Evolutionary conservation across 495 filamentous ascomycete genomes (phyloP), one percentile per base, ranked within the genome.

Genomic region (Monascus purpureus): DNA sequence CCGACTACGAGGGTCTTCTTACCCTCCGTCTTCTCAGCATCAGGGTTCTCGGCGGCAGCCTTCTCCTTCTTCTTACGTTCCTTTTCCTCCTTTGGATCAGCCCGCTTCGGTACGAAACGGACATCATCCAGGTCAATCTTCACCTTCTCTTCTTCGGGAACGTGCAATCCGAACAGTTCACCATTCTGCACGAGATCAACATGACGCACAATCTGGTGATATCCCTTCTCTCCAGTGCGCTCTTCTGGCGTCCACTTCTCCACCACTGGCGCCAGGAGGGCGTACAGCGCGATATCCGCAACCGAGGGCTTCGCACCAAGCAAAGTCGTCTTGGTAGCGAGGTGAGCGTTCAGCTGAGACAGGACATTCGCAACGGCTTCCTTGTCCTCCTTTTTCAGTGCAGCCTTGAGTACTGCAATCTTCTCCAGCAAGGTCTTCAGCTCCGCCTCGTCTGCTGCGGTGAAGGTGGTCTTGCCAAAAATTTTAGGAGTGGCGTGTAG

Each of bases 111-210:
- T 41, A 84, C 71, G 57, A 82, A 86, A 35, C 78, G 59, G 36
- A 97, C 72, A 46, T 93, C 76, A 40, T 81, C 73, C 33, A 72
- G 52, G 46, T 96, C 77, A 32, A 97, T 70, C 39, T 57, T 57
- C 42, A 96, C 62, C 64, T 90, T 95, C 50, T 94, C 80, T 35
- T 63, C 66, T 27, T 79, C 74, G 30, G 64, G 57, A 31, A 93
- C 59, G 36, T 67, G 68, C 35, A 94, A 65, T 5, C 71, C 71
- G 44, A 93, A 92, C 28, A 87, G 37, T 1, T 73, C 68, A 29
- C 80, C 72, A 59, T 92, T 93, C 63, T 97, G 90, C 36, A 97
- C 80, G 49, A 94, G 93, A 55, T 95, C 90, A 41, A 93, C 57
- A 46, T 78, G 81, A 20, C 90, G 85, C 20, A 97, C 83, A 43